Percentiles rank a stretch among this genome's conserved stretches.
phyloP scores from a whole-genome alignment of 2,329 filamentous ascomycete genomes.

The Ophiostoma triangulosporum region DNA sequence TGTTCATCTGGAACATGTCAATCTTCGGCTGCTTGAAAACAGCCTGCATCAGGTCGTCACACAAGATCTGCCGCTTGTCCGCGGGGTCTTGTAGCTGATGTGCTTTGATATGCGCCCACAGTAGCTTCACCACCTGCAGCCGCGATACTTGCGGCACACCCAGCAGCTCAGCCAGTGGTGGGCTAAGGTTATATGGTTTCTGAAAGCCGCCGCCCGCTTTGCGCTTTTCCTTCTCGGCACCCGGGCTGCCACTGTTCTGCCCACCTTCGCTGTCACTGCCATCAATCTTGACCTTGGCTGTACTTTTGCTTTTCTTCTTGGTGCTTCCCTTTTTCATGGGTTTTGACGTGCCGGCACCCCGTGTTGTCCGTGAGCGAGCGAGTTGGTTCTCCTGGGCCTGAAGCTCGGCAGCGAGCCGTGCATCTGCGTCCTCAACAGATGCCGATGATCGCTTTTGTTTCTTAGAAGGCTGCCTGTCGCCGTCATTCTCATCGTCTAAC shows the following conservation, averaged over 20 bases:
- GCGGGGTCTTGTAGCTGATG: constrained; percentile 78
- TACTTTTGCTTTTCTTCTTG: constrained; percentile 19
- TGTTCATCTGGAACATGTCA: constrained; percentile 99
- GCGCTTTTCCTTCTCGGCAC: constrained; percentile 45
- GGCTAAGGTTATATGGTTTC: constrained; percentile 66
- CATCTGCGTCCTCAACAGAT: constrained; percentile 61
- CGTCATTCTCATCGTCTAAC: constrained; percentile 30
- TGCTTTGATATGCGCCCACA: constrained; percentile 90
- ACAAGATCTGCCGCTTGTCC: constrained; percentile 85
- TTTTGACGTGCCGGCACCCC: constrained; percentile 51
- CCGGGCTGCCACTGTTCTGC: constrained; percentile 43
- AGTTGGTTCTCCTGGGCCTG: constrained; percentile 83
- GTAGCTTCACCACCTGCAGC: constrained; percentile 87
- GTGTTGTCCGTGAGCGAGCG: constrained; percentile 54
- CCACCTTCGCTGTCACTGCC: constrained; percentile 46
- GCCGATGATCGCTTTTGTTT: constrained; percentile 53
- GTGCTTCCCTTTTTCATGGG: constrained; percentile 41
- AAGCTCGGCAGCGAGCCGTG: constrained; percentile 70
- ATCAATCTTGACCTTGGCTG: constrained; percentile 49
- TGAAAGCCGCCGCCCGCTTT: constrained; percentile 91
- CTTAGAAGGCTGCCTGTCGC: constrained; percentile 24
- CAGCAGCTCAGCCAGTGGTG: constrained; percentile 53
- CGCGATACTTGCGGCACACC: constrained; percentile 74
- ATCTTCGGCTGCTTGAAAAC: constrained; percentile 86
- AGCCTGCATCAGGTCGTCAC: constrained; percentile 80